Percentiles rank a stretch among this genome's conserved stretches.
phyloP scores from a whole-genome alignment of 495 filamentous ascomycete genomes.

The Penicillium subrubescens region DNA sequence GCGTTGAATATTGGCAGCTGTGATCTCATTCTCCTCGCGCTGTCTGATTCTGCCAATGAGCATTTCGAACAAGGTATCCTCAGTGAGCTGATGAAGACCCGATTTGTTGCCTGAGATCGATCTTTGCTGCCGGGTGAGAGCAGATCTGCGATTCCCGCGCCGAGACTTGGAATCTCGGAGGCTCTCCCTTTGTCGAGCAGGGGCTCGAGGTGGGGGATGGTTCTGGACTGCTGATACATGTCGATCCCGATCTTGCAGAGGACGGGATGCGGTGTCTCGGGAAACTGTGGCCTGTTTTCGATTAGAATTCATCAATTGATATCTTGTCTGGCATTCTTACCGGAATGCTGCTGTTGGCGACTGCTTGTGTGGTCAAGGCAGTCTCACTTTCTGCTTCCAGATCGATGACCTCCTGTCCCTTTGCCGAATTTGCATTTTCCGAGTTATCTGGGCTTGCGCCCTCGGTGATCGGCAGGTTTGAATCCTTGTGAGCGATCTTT shows the following conservation, averaged over 20 bases:
- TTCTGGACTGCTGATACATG: background rate
- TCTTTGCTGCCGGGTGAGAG: background rate
- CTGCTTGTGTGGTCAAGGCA: background rate
- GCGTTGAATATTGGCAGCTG: conserved; percentile 22
- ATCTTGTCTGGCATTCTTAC: background rate
- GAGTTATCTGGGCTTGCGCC: background rate
- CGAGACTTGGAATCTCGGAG: conserved; percentile 20
- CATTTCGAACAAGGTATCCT: conserved; percentile 43
- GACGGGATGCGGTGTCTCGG: background rate
- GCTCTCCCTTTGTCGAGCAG: conserved; percentile 3
- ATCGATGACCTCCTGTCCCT: background rate
- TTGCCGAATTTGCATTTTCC: background rate
- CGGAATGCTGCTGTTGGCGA: background rate
- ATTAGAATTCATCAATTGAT: background rate
- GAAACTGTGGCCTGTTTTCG: background rate
- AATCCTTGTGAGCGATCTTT: background rate
- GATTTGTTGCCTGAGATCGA: background rate
- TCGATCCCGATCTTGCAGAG: background rate
- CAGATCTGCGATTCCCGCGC: conserved; percentile 12
- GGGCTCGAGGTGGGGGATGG: background rate
- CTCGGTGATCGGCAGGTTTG: background rate
- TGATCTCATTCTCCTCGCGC: conserved; percentile 39
- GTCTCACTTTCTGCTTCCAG: background rate
- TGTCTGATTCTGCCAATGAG: conserved; percentile 36
- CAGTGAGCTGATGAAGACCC: conserved; percentile 22